Evolutionary conservation across 1,284 basidiomycete species (phyloP).

Genomic region (Cryptococcus sp.): DNA sequence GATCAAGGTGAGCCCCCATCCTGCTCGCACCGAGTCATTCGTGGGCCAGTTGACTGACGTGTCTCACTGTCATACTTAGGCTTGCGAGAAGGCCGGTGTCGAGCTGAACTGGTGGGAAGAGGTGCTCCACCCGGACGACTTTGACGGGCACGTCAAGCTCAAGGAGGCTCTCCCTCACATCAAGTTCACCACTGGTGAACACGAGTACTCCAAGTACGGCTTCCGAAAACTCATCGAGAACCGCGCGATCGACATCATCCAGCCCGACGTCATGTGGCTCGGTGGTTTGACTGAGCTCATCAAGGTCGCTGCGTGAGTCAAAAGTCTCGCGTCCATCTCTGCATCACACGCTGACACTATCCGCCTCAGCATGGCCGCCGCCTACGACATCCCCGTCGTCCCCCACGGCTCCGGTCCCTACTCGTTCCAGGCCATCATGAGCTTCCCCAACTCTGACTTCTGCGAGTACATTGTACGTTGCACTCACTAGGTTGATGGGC

Average conservation of each 20-base stretch:
- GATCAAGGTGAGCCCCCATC: conserved; percentile 36
- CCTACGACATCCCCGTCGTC: conserved; percentile 56
- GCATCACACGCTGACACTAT: conserved; percentile 19
- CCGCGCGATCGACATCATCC: conserved; percentile 54
- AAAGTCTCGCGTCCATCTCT: conserved; percentile 9
- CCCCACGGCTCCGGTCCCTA: conserved; percentile 55
- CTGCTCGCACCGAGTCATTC: neutral
- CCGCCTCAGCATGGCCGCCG: conserved; percentile 34
- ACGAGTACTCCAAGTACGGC: conserved; percentile 57
- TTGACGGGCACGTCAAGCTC: conserved; percentile 53
- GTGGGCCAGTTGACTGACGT: conserved; percentile 10
- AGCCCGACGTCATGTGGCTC: conserved; percentile 56
- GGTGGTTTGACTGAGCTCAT: conserved; percentile 57
- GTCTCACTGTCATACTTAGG: conserved; percentile 14
- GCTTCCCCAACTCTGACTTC: conserved; percentile 43
- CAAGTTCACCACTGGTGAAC: conserved; percentile 59
- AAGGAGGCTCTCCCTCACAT: conserved; percentile 53
- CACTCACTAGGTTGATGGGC: neutral
- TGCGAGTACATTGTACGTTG: conserved; percentile 51
- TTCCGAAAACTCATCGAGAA: conserved; percentile 57
- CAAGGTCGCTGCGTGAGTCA: conserved; percentile 52
- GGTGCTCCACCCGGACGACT: conserved; percentile 54
- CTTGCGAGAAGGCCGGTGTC: conserved; percentile 52
- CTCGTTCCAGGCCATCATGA: conserved; percentile 50
- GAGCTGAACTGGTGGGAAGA: conserved; percentile 59